Base-by-base conservation (phyloP, 2,329 filamentous ascomycete genomes). In the Cladosporium cucumerinum region DNA sequence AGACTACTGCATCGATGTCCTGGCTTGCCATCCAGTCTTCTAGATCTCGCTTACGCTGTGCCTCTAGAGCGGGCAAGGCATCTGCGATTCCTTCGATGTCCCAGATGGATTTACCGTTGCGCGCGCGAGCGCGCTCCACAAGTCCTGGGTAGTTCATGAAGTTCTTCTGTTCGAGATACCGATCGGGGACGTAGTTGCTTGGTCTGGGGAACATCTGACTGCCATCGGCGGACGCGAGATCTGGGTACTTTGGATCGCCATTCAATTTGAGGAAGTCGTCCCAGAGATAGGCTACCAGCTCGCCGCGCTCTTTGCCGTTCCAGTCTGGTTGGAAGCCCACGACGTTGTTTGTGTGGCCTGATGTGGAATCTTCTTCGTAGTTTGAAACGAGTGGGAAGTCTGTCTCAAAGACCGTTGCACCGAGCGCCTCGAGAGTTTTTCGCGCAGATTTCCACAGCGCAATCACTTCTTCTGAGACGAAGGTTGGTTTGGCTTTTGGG, bases 281-380 rank as follows among this genome's bases (percentile, higher is more conserved):
- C 83, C 84, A 85, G 0, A 80, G 78, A 67, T 81, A 80, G 1
- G 83, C 81, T 2, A 84, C 80, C 1, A 85, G 73, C n/a, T 79
- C 73, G 23, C 81, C 77, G 63, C 82, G 77, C 68, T 85, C 83
- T 28, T 78, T 77, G 57, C 70, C 72, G 46, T 80, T 78, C 82
- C 82, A 85, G 63, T 79, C 76, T 1, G 77, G 74, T 1, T 81
- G 79, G 32, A 80, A 76, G 5, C 78, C 75, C 0, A 73, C 69
- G 11, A 82, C 77, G 28, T 81, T 81, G 61, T 79, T 79, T 5
- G 78, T 67, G 52, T 76, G 73, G 1, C 72, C 70, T 0, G 75
- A 74, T 5, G 69, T 26, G 0, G 74, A 72, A 61, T 78, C 76
- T 39, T 80, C 77, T 64, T 82, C 80, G 67, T 81, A 82, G 26